Evolutionary conservation across 1,139 yeast genomes (phyloP).

Genomic region (Geotrichum macrosporum): DNA sequence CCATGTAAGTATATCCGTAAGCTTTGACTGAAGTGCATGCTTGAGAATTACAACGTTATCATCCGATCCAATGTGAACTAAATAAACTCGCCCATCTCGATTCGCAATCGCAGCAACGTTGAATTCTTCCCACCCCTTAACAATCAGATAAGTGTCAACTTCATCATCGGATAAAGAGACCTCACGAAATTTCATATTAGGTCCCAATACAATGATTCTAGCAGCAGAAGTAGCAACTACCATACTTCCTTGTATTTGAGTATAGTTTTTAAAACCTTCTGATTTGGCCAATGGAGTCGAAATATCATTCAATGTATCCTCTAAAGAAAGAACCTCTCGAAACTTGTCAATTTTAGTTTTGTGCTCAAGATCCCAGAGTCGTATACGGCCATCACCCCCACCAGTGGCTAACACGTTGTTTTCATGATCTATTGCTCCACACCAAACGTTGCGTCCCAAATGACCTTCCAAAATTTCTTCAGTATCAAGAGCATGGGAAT

Average conservation of each 20-base stretch:
- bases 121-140: constrained; percentile 45
- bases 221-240: constrained; percentile 65
- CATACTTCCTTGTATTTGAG: constrained; percentile 42
- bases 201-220: constrained; percentile 35
- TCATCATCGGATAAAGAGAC: constrained; percentile 38
- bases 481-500: constrained; percentile 40
- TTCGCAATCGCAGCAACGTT: constrained; percentile 49
- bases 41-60: constrained; percentile 25
- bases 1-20: constrained; percentile 50
- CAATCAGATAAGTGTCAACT: constrained; percentile 49
- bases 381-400: constrained; percentile 83
- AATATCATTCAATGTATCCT: constrained; percentile 26
- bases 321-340: constrained; percentile 37
- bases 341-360: constrained; percentile 32
- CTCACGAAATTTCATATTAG: constrained; percentile 29
- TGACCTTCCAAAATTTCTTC: constrained; percentile 59
- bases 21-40: constrained; percentile 40
- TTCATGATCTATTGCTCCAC: constrained; percentile 55
- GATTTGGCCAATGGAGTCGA: constrained; percentile 37
- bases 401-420: constrained; percentile 56
- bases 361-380: constrained; percentile 52
- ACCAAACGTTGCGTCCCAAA: constrained; percentile 85
- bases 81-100: constrained; percentile 50
- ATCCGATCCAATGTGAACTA: constrained; percentile 42
- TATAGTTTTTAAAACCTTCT: constrained; percentile 63